These are phyloP conservation scores for Coemansia sp. DNA, from an alignment of 192 early-diverging fungal genomes.

Conservation along the genomic window DNA sequence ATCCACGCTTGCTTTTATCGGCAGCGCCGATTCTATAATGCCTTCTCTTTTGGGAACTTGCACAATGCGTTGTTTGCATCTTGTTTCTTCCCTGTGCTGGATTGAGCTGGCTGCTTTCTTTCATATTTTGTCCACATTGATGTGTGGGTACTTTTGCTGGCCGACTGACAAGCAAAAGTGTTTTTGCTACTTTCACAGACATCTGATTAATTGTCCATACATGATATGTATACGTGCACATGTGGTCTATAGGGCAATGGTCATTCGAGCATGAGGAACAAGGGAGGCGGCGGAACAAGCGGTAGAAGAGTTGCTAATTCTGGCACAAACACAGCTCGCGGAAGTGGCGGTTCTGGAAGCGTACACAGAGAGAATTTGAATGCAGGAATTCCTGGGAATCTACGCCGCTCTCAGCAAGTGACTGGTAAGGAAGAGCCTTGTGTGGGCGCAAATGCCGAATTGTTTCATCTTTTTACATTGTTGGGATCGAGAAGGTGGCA, in stretches of 20 bases:
- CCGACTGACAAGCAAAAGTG: neutral
- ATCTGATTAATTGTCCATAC: neutral
- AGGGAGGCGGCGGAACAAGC: constrained; percentile 18
- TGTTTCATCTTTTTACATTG: neutral
- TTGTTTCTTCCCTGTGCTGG: neutral
- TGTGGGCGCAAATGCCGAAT: neutral
- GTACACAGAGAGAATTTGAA: constrained; percentile 29
- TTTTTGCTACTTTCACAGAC: neutral
- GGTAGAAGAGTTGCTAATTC: constrained; percentile 9
- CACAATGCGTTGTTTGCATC: neutral
- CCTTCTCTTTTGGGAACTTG: neutral
- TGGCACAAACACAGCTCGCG: constrained; percentile 11
- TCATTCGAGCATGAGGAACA: constrained; percentile 32
- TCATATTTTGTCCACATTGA: neutral
- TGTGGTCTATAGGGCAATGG: constrained; percentile 37
- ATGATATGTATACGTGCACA: neutral
- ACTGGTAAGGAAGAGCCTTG: constrained; percentile 6
- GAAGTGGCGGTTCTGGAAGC: constrained; percentile 10
- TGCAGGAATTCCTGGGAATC: constrained; percentile 18
- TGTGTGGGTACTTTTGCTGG: neutral
- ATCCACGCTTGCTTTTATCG: neutral
- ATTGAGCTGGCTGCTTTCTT: neutral
- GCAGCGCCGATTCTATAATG: neutral
- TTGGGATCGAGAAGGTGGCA: neutral
- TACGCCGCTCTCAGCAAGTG: constrained; percentile 30